These are phyloP conservation scores for Pythium myriotylum DNA, from an alignment of 352 stramenopile genomes.

Conservation along the genomic window DNA sequence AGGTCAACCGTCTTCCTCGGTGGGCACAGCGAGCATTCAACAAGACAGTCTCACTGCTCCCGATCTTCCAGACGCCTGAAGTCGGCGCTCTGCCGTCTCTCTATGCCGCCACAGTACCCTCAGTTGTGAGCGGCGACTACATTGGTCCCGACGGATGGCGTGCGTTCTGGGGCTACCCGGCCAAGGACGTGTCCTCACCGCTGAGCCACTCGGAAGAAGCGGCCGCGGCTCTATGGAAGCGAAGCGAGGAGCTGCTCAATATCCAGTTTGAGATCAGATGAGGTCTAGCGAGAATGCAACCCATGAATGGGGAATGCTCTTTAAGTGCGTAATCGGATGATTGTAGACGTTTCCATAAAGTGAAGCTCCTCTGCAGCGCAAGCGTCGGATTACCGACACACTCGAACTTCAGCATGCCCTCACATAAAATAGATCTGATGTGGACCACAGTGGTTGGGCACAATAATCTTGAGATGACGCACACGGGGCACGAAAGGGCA, in stretches of 20 bases:
- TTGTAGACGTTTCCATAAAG: background rate
- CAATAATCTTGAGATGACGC: background rate
- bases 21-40: slow-evolving; percentile 40
- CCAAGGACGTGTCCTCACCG: slow-evolving; percentile 38
- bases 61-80: slow-evolving; percentile 44
- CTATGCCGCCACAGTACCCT: slow-evolving; percentile 47
- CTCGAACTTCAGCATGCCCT: no score
- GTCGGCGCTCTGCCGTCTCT: slow-evolving; percentile 56
- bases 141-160: slow-evolving; percentile 54
- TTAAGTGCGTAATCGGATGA: background rate
- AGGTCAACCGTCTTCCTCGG: slow-evolving; percentile 23
- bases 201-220: slow-evolving; percentile 25
- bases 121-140: slow-evolving; percentile 49
- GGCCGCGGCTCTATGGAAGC: slow-evolving; percentile 18
- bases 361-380: no score
- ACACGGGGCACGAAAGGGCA: background rate
- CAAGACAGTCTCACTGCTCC: slow-evolving; percentile 42
- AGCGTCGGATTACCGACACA: no score
- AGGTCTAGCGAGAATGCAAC: background rate
- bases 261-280: slow-evolving; percentile 12
- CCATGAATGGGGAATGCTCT: no score
- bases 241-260: slow-evolving; percentile 27
- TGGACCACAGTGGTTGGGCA: slow-evolving; percentile 1
- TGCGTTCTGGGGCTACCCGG: slow-evolving; percentile 45
- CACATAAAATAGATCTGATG: background rate